These are phyloP conservation scores for Solanum appendiculatum DNA, from an alignment of 257 asterid genomes.

Conservation along the genomic window DNA sequence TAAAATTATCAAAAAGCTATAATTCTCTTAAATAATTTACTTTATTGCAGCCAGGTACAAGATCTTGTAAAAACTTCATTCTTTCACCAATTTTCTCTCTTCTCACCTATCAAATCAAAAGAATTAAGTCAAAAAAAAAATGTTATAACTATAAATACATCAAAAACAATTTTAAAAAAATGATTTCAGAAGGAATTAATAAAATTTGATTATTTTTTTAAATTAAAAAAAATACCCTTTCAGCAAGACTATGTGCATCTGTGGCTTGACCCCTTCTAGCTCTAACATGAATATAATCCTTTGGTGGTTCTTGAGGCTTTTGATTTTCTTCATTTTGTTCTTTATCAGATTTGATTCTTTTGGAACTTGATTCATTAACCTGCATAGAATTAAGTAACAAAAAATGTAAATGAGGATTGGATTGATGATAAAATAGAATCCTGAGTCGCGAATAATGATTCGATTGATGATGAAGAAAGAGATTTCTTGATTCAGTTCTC, in stretches of 20 bases:
- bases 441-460: neutral
- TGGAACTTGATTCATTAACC: conserved; percentile 45
- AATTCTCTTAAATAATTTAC: conserved; percentile 7
- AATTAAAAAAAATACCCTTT: conserved; percentile 48
- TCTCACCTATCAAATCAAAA: conserved; percentile 41
- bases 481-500: neutral
- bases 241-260: conserved; percentile 95
- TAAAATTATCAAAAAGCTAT: neutral
- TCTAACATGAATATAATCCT: conserved; percentile 92
- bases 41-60: conserved; percentile 95
- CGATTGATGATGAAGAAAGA: neutral
- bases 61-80: conserved; percentile 84
- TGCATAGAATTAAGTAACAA: conserved; percentile 5
- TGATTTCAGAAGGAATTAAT: neutral
- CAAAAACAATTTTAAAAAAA: neutral
- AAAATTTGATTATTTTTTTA: neutral
- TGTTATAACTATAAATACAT: no score
- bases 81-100: conserved; percentile 91
- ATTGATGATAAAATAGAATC: neutral
- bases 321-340: conserved; percentile 1
- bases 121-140: neutral
- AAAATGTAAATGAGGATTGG: neutral
- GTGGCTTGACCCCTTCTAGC: conserved; percentile 96
- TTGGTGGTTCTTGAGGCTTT: conserved; percentile 43
- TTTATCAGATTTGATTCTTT: conserved; percentile 41